Evolutionary conservation across 805 yeast species (phyloP).

Genomic region (Saccharomycopsis selenospora): DNA sequence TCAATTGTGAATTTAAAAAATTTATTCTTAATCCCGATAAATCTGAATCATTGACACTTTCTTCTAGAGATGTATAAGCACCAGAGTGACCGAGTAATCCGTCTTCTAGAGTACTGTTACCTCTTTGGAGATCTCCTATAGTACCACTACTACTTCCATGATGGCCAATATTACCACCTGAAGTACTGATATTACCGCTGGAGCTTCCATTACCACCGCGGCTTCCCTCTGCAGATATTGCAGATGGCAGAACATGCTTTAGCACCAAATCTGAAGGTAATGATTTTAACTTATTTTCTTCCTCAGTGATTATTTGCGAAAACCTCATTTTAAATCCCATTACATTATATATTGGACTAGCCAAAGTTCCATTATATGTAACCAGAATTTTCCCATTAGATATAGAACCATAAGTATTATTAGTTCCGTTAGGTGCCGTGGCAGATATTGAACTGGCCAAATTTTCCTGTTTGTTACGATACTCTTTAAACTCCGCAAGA

Average conservation of each 20-base stretch:
- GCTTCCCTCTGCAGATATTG: conserved; percentile 45
- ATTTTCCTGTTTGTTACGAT: conserved; percentile 28
- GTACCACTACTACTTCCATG: conserved; percentile 25
- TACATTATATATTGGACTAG: background rate
- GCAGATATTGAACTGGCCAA: conserved; percentile 1
- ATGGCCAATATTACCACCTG: conserved; percentile 29
- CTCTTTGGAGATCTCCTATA: conserved; percentile 29
- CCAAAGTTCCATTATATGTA: background rate
- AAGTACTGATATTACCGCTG: conserved; percentile 37
- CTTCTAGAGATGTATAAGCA: background rate
- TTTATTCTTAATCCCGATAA: conserved; percentile 11
- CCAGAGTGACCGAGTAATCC: background rate
- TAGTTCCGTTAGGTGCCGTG: background rate
- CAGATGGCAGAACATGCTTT: conserved; percentile 40
- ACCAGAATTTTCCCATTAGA: conserved; percentile 3
- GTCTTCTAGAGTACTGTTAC: conserved; percentile 22
- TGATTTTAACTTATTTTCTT: conserved; percentile 9
- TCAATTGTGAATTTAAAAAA: conserved; percentile 38
- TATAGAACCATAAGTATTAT: background rate
- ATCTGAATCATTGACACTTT: conserved; percentile 2
- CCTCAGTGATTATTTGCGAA: conserved; percentile 7
- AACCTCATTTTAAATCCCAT: conserved; percentile 13
- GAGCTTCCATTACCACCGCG: conserved; percentile 41
- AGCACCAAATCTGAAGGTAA: conserved; percentile 19
- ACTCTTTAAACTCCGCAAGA: conserved; percentile 40